phyloP scores from a whole-genome alignment of 345 rosid genomes.

The Cardamine occulta region DNA sequence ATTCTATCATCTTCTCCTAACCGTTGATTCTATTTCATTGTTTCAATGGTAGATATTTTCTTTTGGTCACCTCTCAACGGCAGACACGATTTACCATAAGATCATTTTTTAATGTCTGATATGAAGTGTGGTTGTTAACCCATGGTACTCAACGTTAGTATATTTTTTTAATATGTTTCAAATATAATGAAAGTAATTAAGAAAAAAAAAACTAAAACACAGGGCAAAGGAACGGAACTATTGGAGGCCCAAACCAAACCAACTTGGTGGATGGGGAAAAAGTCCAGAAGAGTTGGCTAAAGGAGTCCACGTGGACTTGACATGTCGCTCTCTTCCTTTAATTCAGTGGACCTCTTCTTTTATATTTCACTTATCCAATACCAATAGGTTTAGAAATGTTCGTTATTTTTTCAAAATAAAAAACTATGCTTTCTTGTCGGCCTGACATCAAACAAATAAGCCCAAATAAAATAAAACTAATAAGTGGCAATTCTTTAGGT shows the following conservation, averaged over 20 bases:
- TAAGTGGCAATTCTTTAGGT: background rate
- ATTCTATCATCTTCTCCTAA: slow-evolving; percentile 29
- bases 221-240: background rate
- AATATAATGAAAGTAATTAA: background rate
- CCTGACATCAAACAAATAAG: slow-evolving; percentile 7
- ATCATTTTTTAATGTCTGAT: background rate
- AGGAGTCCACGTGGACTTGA: slow-evolving; percentile 29
- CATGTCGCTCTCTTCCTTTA: slow-evolving; percentile 34
- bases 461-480: slow-evolving; percentile 2
- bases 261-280: slow-evolving; percentile 32
- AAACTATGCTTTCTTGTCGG: background rate
- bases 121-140: background rate
- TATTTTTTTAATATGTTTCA: background rate
- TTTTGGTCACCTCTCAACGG: background rate
- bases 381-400: background rate
- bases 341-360: slow-evolving; percentile 25
- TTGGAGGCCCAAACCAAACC: slow-evolving; percentile 27
- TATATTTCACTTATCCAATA: background rate
- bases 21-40: slow-evolving; percentile 26
- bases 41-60: background rate
- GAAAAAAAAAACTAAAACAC: background rate
- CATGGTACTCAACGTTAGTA: background rate
- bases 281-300: slow-evolving; percentile 28
- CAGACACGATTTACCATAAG: slow-evolving; percentile 2
- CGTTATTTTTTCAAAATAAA: background rate